Conservation (phyloP, 31 red algal genomes). For the Endocladia muricata region DNA sequence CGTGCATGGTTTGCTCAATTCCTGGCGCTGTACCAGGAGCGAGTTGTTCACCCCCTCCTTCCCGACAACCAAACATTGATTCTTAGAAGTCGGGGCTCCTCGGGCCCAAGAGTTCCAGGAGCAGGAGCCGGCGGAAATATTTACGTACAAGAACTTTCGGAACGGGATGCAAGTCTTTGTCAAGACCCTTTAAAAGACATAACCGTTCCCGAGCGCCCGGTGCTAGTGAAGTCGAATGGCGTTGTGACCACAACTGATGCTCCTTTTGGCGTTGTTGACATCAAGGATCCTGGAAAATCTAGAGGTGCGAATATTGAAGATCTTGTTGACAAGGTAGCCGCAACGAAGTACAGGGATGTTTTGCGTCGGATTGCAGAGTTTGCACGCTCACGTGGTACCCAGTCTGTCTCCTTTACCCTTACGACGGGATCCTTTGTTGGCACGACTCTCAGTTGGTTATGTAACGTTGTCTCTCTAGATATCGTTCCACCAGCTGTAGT, state of each 20-base stretch:
- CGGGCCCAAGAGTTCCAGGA: constrained; percentile 17
- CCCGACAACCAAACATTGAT: constrained; percentile 26
- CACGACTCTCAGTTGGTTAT: constrained; percentile 39
- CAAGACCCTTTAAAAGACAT: constrained; percentile 23
- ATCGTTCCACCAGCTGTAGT: constrained; percentile 59
- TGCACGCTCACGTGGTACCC: constrained; percentile 28
- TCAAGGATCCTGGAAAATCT: neutral
- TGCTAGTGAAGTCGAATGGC: constrained; percentile 31
- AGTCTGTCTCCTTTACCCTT: constrained; percentile 31
- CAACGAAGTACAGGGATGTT: constrained; percentile 3
- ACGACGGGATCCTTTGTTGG: constrained; percentile 19
- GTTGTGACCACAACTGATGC: constrained; percentile 9
- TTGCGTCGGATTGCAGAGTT: constrained; percentile 41
- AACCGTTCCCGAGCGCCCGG: constrained; percentile 41
- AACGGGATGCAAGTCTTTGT: constrained; percentile 34
- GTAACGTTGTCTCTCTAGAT: constrained; percentile 53
- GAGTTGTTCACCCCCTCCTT: constrained; percentile 45
- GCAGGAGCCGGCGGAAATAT: constrained; percentile 2
- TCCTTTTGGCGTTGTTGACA: neutral
- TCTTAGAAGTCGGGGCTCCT: neutral
- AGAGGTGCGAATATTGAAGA: constrained; percentile 24
- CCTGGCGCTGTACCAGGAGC: constrained; percentile 28
- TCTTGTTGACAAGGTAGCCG: constrained; percentile 2
- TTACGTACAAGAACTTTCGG: constrained; percentile 2
- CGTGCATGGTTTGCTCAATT: constrained; percentile 65